Evolutionary conservation across 2,329 filamentous ascomycete species (phyloP), one percentile per base, ranked within the genome.

Genomic region (Diaporthe longicolla): DNA sequence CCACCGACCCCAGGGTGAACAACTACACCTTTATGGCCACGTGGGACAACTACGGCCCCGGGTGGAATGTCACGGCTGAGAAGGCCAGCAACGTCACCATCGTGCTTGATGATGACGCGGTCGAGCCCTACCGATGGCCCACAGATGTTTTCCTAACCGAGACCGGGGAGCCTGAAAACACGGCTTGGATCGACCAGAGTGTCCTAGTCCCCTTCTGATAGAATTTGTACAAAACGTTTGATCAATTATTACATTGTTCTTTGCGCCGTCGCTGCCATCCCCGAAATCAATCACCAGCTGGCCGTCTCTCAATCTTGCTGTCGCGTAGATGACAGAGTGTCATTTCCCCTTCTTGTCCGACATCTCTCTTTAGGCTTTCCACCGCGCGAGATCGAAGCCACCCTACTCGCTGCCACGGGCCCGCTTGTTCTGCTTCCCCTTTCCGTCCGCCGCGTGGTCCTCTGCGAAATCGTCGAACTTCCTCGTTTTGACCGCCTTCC

Each of bases 1-100:
- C 75, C 0, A 77, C 76, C 78, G 32, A 84, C 81, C 10, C 85
- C 82, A 74, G 84, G 81, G 63, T 84, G 80, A 75, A 81, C 84
- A 85, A 83, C 65, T 78, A 84, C 40, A 91, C 90, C 0, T 83
- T 89, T 7, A 88, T 90, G 88, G 89, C 89, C 0, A 89, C 90
- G 77, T 90, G 88, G 79, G 79, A 83, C 35, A 81, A 84, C 32
- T 86, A 80, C 61, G 90, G 90, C 0, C 88, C 89, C 0, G 89
- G 90, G 0, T 90, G 86, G 79, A 86, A 91, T 76, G 78, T 79
- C n/a, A 85, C 83, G 0, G 89, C 85, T 0, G 81, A 88, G 59
- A 71, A 82, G 54, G 77, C 77, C 4, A 79, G 79, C 35, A 78
- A 78, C 32, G 78, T 91, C 35, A 87, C 87, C 0, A 84, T 81